phyloP scores from a whole-genome alignment of 1,284 basidiomycete genomes.

The Naganishia sp. region DNA sequence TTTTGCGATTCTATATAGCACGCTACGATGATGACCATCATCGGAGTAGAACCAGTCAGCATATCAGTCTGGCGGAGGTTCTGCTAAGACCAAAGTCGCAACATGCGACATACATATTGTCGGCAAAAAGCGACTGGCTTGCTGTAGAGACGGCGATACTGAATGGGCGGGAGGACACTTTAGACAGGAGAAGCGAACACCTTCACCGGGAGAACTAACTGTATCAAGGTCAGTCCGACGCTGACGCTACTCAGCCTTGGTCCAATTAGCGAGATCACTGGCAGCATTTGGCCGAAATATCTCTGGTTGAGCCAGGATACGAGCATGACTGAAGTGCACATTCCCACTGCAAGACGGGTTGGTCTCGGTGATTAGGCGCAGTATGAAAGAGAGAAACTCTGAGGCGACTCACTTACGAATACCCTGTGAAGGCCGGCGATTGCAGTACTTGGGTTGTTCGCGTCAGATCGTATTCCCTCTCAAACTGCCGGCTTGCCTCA shows the following conservation, averaged over 20 bases:
- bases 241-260: conserved; percentile 15
- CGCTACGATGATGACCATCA: neutral
- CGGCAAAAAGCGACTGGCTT: conserved; percentile 19
- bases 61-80: neutral
- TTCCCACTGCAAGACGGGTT: conserved; percentile 3
- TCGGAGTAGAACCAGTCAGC: neutral
- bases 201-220: conserved; percentile 1
- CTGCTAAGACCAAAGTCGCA: neutral
- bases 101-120: conserved; percentile 1
- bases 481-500: neutral
- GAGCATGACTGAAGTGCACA: conserved; percentile 17
- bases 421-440: conserved; percentile 9
- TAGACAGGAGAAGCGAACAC: neutral
- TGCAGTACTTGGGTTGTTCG: neutral
- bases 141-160: conserved; percentile 6
- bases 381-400: neutral
- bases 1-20: neutral
- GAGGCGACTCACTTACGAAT: conserved; percentile 1
- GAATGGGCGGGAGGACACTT: too few relatives aligned
- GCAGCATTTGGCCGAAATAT: conserved; percentile 9
- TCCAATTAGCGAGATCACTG: conserved; percentile 13
- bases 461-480: neutral
- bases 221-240: conserved; percentile 20
- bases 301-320: conserved; percentile 13
- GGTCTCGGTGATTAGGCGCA: neutral